phyloP scores from a whole-genome alignment of 768 basidiomycete species.

The Leccinellum rugosiceps region DNA sequence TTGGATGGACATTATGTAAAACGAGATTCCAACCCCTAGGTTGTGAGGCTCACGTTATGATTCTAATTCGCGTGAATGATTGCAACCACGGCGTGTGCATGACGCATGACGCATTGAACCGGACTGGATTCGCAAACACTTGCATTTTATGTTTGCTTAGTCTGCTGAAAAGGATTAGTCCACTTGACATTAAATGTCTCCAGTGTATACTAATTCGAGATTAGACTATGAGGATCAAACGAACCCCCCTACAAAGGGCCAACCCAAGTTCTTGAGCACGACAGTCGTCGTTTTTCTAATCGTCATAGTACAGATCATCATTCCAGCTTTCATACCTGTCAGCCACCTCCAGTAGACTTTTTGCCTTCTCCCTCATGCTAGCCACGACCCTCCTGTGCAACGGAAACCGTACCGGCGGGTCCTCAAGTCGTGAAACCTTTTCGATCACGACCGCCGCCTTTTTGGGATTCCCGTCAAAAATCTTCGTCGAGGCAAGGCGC shows the following conservation, averaged over 20 bases:
- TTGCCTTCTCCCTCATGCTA: conserved; percentile 13
- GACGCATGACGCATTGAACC: too few species aligned
- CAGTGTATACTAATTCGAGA: neutral
- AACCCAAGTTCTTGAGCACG: too few species aligned
- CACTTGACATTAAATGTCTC: neutral
- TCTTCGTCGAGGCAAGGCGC: neutral
- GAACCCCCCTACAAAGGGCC: neutral
- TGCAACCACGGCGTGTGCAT: too few species aligned
- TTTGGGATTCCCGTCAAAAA: conserved; percentile 10
- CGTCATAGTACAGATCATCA: conserved; percentile 12
- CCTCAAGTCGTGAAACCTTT: conserved; percentile 10
- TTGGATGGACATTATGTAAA: too few species aligned
- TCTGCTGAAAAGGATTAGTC: neutral
- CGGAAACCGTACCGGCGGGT: conserved; percentile 16
- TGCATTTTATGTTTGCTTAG: neutral
- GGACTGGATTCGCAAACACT: too few species aligned
- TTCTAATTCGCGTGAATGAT: too few species aligned
- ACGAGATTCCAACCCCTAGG: too few species aligned
- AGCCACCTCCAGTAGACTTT: conserved; percentile 2
- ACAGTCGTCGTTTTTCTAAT: neutral
- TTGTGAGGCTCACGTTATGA: too few species aligned
- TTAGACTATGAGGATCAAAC: conserved; percentile 10
- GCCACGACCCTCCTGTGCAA: conserved; percentile 8
- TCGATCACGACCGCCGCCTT: conserved; percentile 17
- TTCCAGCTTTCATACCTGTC: conserved; percentile 19